phyloP scores from a whole-genome alignment of 2,329 filamentous ascomycete species.

The Teratosphaeria gauchensis region DNA sequence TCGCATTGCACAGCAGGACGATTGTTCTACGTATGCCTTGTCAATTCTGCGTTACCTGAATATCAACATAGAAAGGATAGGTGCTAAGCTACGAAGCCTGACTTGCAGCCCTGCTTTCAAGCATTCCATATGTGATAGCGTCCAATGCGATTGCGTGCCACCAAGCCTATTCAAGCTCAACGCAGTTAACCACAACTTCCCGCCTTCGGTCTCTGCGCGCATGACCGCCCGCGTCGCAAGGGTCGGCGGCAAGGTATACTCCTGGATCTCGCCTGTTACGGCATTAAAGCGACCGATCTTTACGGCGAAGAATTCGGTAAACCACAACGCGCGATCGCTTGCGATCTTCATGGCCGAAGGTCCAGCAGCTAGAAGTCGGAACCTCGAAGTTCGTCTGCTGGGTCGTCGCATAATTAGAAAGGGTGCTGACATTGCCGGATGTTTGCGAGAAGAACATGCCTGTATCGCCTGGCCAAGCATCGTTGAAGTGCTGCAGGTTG shows the following conservation, averaged over 20 bases:
- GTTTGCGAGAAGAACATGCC: slow-evolving; percentile 16
- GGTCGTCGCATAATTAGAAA: slow-evolving; percentile 14
- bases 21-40: too few relatives aligned
- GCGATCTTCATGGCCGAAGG: slow-evolving; percentile 13
- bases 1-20: too few relatives aligned
- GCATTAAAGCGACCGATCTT: slow-evolving; percentile 15
- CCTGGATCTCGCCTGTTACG: slow-evolving; percentile 7
- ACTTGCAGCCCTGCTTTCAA: background rate
- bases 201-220: slow-evolving; percentile 13
- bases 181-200: slow-evolving; percentile 15
- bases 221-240: slow-evolving; percentile 13
- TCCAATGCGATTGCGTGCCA: background rate
- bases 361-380: slow-evolving; percentile 11
- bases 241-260: slow-evolving; percentile 10
- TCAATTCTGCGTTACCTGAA: too few relatives aligned
- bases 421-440: slow-evolving; percentile 12
- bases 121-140: background rate
- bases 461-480: slow-evolving; percentile 14
- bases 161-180: background rate
- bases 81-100: background rate
- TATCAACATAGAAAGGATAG: background rate
- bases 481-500: slow-evolving; percentile 16
- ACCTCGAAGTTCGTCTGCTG: slow-evolving; percentile 10
- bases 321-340: slow-evolving; percentile 13
- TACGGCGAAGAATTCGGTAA: slow-evolving; percentile 14